These are phyloP conservation scores for Oryza coarctata DNA, from an alignment of 176 grass and related monocot genomes.

Conservation along the genomic window DNA sequence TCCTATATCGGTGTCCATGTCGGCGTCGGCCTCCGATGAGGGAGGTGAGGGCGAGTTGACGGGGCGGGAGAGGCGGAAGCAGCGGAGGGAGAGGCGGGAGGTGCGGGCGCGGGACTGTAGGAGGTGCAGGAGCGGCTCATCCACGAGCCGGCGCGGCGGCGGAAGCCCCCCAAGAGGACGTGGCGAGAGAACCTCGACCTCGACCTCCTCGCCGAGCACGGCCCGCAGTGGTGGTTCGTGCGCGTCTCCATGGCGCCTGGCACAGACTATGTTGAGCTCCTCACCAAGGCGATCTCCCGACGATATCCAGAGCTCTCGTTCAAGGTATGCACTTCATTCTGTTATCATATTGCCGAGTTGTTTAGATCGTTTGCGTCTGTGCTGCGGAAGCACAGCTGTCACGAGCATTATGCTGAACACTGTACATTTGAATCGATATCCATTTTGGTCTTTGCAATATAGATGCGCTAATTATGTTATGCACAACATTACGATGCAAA, in stretches of 20 bases:
- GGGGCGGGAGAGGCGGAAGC: slow-evolving; percentile 52
- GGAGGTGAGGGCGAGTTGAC: slow-evolving; percentile 37
- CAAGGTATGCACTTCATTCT: too few species aligned
- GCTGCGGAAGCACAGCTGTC: neutral
- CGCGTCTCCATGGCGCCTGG: slow-evolving; percentile 68
- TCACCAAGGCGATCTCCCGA: slow-evolving; percentile 53
- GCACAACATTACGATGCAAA: neutral
- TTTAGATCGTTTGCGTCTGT: neutral
- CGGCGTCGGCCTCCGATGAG: neutral
- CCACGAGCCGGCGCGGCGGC: slow-evolving; percentile 44
- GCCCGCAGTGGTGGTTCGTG: slow-evolving; percentile 87
- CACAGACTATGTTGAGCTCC: slow-evolving; percentile 57
- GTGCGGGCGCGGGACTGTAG: slow-evolving; percentile 65
- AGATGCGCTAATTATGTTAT: neutral
- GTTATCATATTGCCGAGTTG: neutral
- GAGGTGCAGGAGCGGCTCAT: slow-evolving; percentile 81
- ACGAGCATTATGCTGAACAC: neutral
- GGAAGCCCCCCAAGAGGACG: slow-evolving; percentile 40
- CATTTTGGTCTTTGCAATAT: neutral
- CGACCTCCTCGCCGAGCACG: slow-evolving; percentile 62
- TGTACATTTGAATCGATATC: neutral
- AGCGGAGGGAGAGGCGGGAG: slow-evolving; percentile 67
- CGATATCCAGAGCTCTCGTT: slow-evolving; percentile 53
- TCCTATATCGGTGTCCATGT: slow-evolving; percentile 22
- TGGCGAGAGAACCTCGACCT: slow-evolving; percentile 76